Evolutionary conservation across 1,284 basidiomycete genomes (phyloP).

Genomic region (Cronartium quercuum): DNA sequence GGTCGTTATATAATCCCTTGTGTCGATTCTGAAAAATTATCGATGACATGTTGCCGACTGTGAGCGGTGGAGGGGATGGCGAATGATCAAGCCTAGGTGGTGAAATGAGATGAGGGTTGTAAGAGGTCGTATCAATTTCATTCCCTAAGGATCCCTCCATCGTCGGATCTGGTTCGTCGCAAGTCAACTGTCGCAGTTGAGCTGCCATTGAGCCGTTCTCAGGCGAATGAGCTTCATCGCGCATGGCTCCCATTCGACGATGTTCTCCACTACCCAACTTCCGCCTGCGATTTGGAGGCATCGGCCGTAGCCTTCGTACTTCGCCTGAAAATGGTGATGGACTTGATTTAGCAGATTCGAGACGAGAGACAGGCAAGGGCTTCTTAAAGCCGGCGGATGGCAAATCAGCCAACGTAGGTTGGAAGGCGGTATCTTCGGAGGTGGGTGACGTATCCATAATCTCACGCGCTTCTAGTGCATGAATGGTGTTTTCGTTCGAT

Average conservation of each 20-base stretch:
- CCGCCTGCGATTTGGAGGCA: conserved; percentile 16
- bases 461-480: not conserved
- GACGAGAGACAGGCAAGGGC: not conserved
- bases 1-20: conserved; percentile 13
- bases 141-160: not conserved
- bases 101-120: not conserved
- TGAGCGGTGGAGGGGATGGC: conserved; percentile 5
- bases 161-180: not conserved
- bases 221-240: not conserved
- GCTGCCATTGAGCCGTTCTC: not conserved
- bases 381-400: not conserved
- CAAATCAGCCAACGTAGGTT: not conserved
- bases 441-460: not conserved
- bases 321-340: not conserved
- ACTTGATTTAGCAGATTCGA: not conserved
- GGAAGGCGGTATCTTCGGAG: not conserved
- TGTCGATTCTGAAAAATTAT: conserved; percentile 22
- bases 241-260: not conserved
- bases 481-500: not conserved
- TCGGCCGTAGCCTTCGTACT: not conserved
- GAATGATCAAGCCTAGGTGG: not conserved
- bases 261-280: not conserved
- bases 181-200: not conserved
- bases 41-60: conserved; percentile 11
- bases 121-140: conserved; percentile 6